Evolutionary conservation across 257 asterid species (phyloP).

Genomic region (Fraxinus anomala): DNA sequence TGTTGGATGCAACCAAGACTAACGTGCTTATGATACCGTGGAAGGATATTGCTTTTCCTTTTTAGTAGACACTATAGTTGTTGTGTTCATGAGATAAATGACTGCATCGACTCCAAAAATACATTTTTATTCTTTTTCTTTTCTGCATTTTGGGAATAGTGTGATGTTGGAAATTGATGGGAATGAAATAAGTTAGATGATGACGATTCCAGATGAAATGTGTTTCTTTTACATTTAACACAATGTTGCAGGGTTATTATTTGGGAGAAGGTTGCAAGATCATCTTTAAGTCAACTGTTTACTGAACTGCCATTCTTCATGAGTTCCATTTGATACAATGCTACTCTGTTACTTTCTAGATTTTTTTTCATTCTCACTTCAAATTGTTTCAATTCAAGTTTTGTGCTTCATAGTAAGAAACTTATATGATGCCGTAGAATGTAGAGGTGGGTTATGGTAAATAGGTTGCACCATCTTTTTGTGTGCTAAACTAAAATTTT

Average conservation of each 20-base stretch:
- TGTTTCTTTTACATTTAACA: neutral
- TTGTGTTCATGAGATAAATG: neutral
- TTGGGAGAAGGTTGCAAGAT: neutral
- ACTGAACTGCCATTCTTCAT: conserved; percentile 3
- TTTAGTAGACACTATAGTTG: neutral
- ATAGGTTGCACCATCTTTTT: neutral
- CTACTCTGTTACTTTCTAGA: neutral
- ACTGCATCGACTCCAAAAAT: neutral
- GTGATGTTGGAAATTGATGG: neutral
- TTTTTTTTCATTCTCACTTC: neutral
- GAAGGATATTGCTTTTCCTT: neutral
- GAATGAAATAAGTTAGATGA: neutral
- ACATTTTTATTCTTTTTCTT: neutral
- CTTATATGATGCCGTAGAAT: neutral
- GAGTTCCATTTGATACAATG: neutral
- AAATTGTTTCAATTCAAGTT: neutral
- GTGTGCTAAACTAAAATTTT: neutral
- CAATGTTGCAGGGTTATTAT: neutral
- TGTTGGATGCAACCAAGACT: neutral
- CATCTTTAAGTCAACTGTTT: neutral
- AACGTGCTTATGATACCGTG: neutral
- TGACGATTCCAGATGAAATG: neutral
- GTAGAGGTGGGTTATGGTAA: conserved; percentile 16
- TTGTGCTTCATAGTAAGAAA: neutral
- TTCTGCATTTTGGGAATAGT: neutral